Evolutionary conservation across 345 rosid species (phyloP).

Genomic region (Salix caprea): DNA sequence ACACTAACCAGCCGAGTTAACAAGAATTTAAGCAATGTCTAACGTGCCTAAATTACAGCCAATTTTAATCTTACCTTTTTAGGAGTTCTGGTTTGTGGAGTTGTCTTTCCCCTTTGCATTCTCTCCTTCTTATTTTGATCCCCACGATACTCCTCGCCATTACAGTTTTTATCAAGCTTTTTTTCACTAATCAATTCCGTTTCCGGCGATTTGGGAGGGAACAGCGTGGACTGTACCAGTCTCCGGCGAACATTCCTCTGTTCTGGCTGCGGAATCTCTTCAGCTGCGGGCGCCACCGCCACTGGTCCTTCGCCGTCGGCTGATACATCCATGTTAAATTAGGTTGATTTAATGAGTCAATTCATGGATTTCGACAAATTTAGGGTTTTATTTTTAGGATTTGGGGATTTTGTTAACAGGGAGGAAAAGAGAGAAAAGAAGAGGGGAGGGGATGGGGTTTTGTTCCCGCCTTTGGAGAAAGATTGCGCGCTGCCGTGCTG

Average conservation of each 20-base stretch:
- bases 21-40: background rate
- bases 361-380: background rate
- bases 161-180: constrained; percentile 18
- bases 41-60: background rate
- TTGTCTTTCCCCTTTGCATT: constrained; percentile 39
- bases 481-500: background rate
- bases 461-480: background rate
- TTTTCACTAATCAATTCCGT: constrained; percentile 29
- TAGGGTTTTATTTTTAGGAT: background rate
- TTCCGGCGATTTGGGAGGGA: constrained; percentile 45
- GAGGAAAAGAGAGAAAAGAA: background rate
- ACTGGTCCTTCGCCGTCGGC: constrained; percentile 1
- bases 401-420: background rate
- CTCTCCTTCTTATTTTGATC: constrained; percentile 60
- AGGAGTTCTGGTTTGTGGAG: constrained; percentile 44
- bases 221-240: constrained; percentile 71
- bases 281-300: background rate
- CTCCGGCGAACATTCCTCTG: constrained; percentile 50
- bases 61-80: constrained; percentile 42
- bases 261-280: constrained; percentile 17
- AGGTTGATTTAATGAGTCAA: background rate
- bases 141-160: constrained; percentile 31
- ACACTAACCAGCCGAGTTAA: background rate
- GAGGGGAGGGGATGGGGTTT: background rate
- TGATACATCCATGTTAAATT: constrained; percentile 10